These are phyloP conservation scores for Scutellaria baicalensis DNA, from an alignment of 257 asterid genomes.

Conservation along the genomic window DNA sequence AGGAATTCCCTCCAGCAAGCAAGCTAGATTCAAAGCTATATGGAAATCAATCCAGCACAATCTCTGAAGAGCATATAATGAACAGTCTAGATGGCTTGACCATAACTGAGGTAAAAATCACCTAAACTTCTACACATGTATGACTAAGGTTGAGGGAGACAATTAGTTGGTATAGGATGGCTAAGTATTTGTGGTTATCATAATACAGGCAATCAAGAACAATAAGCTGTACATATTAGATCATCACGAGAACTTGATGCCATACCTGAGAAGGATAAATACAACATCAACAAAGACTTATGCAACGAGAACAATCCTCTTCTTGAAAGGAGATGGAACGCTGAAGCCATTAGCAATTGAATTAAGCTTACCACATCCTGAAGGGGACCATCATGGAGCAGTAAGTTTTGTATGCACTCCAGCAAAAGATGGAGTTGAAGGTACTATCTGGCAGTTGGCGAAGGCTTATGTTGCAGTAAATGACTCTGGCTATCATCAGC, in stretches of 20 bases:
- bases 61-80: slow-evolving; percentile 40
- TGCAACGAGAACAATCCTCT: slow-evolving; percentile 69
- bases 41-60: slow-evolving; percentile 56
- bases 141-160: neutral
- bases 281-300: slow-evolving; percentile 44
- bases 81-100: slow-evolving; percentile 43
- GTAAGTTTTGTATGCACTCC: slow-evolving; percentile 55
- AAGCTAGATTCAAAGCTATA: slow-evolving; percentile 41
- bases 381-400: slow-evolving; percentile 46
- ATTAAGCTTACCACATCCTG: slow-evolving; percentile 68
- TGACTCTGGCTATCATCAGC: slow-evolving; percentile 74
- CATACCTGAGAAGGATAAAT: slow-evolving; percentile 56
- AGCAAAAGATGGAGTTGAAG: slow-evolving; percentile 49
- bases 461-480: slow-evolving; percentile 69
- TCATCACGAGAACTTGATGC: slow-evolving; percentile 64
- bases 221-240: slow-evolving; percentile 53
- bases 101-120: slow-evolving; percentile 36
- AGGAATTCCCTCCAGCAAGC: slow-evolving; percentile 79
- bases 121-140: neutral
- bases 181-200: neutral
- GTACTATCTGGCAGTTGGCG: slow-evolving; percentile 67
- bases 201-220: slow-evolving; percentile 39
- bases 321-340: slow-evolving; percentile 53
- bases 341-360: slow-evolving; percentile 72
- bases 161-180: neutral